Conservation (phyloP, 2,329 filamentous ascomycete genomes). For the Diaporthe helianthi region DNA sequence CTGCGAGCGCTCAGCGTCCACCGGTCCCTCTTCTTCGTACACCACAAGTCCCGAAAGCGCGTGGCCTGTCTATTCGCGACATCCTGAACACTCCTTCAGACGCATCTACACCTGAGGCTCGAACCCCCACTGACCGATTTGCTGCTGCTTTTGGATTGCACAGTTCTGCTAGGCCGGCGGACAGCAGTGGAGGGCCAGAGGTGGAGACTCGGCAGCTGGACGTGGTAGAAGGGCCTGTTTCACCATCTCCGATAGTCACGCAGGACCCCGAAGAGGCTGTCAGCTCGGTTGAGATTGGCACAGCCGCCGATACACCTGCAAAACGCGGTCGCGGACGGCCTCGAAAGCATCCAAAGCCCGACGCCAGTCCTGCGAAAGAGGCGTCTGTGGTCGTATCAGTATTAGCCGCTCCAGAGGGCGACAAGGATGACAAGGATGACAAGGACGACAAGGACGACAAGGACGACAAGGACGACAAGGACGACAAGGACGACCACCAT, state of each 20-base stretch:
- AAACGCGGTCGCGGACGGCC: slow-evolving; percentile 40
- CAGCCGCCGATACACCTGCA: background rate
- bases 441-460: background rate
- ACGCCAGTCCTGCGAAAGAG: background rate
- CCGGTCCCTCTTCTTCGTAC: slow-evolving; percentile 36
- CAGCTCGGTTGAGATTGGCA: slow-evolving; percentile 4
- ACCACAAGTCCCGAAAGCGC: slow-evolving; percentile 10
- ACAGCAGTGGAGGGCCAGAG: background rate
- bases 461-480: background rate
- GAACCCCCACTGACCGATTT: slow-evolving; percentile 23
- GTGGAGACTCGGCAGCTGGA: background rate
- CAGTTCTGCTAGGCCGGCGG: background rate
- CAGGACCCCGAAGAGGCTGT: slow-evolving; percentile 1
- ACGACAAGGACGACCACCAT: background rate
- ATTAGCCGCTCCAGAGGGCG: background rate
- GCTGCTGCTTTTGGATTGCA: slow-evolving; percentile 21
- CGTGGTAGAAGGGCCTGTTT: background rate
- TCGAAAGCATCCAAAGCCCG: slow-evolving; percentile 45
- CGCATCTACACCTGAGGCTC: slow-evolving; percentile 18
- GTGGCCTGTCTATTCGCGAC: slow-evolving; percentile 31
- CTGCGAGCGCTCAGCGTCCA: background rate
- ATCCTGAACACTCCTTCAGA: slow-evolving; percentile 32
- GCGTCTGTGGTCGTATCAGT: slow-evolving; percentile 24
- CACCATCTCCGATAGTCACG: background rate
- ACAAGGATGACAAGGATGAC: background rate